Evolutionary conservation across 371 early-diverging fungal species (phyloP), one percentile per base, ranked within the genome.

Genomic region (Syncephalastrum contaminatum): DNA sequence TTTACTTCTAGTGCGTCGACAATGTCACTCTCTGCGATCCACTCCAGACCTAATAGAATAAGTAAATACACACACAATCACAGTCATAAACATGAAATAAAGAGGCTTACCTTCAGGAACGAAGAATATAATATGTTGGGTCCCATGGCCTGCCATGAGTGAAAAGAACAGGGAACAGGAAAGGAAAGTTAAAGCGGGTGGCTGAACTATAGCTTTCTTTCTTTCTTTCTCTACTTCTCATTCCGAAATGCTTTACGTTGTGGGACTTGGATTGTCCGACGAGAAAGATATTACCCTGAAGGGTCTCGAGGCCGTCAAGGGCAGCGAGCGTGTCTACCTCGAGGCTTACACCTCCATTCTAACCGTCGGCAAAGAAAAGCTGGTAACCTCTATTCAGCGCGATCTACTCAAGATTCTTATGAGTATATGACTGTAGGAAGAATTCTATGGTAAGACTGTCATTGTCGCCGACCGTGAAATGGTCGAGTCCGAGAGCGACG

Each of bases 261-360:
- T 99, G 56, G 99, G 99, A 6, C 86, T 97, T 39, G 99, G 99
- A n/a, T 86, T 99, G 48, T 86, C 93, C 50, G 96, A 98, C 73
- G 97, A 97, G 62, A 87, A 87, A 56, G 97, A 98, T 78, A 95
- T 97, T 58, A 96, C 95, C 4, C 87, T 98, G 58, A 94, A 93
- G 68, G 98, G 97, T 4, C 85, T 99, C 16, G 94, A 98, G 59
- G 92, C 96, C 16, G 88, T 98, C 59, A 86, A 88, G 70, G 70
- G 81, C 5, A 90, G 95, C 64, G 88, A 92, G 55, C 87, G 93
- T 43, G 83, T 99, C 41, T 99, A 98, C 75, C 86, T 99, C 44
- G 99, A 99, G 73, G 91, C 91, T n/a, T 99, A 99, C 85, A 99
- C 99, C 13, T 91, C 93, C 51, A 95, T 98, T 45, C 84, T 97